Evolutionary conservation across 306 rosid genomes (phyloP).

Genomic region (Spatholobus suberectus): DNA sequence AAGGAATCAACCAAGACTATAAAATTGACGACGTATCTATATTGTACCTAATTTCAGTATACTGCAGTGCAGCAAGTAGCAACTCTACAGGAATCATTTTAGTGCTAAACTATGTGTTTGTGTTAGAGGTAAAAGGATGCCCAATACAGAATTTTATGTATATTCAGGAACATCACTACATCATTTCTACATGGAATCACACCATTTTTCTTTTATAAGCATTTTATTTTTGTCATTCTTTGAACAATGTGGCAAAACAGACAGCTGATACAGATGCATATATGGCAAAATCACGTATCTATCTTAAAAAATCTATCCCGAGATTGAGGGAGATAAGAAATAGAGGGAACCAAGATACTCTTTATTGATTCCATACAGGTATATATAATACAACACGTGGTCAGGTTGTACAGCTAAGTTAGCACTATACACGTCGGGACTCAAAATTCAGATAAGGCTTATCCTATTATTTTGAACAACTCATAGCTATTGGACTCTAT

Average conservation of each 20-base stretch:
- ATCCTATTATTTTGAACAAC: background rate
- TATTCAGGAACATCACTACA: slow-evolving; percentile 17
- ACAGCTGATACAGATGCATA: no score
- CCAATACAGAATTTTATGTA: background rate
- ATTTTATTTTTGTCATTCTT: slow-evolving; percentile 7
- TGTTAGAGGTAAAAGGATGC: slow-evolving; percentile 18
- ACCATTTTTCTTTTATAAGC: slow-evolving; percentile 4
- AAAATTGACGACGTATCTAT: background rate
- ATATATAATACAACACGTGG: background rate
- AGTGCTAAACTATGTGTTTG: background rate
- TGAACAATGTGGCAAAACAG: slow-evolving; percentile 1
- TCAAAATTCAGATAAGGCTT: background rate
- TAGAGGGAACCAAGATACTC: background rate
- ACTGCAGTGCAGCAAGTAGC: background rate
- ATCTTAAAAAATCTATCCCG: no score
- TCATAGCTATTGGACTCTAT: background rate
- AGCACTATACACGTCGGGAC: background rate
- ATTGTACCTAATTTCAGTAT: background rate
- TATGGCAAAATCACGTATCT: no score
- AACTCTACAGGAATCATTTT: background rate
- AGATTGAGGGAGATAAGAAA: no score
- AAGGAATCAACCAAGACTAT: background rate
- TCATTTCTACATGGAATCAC: background rate
- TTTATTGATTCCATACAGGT: background rate
- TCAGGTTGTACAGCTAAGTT: background rate